Conservation (phyloP, 208 protist species). For the Trypanosoma avium region DNA sequence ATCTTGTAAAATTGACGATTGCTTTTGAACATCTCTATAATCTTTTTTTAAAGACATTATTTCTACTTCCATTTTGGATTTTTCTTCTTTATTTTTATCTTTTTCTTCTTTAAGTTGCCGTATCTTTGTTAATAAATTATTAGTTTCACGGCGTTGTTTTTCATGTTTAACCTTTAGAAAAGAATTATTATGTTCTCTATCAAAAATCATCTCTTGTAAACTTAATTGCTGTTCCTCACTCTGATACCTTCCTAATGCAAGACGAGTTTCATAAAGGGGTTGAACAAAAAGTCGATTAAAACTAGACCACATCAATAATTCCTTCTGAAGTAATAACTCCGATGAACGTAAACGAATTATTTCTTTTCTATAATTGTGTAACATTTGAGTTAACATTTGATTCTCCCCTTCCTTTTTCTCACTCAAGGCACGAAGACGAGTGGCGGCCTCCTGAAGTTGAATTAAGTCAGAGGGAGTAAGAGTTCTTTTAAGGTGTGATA, state of each 20-base stretch:
- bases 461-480: conserved; percentile 14
- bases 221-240: conserved; percentile 6
- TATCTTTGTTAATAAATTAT: neutral
- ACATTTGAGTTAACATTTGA: neutral
- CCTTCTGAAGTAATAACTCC: conserved; percentile 17
- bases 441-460: conserved; percentile 19
- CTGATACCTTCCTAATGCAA: conserved; percentile 3
- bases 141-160: conserved; percentile 2
- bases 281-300: conserved; percentile 9
- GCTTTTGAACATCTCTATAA: neutral
- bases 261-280: conserved; percentile 11
- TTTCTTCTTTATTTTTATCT: neutral
- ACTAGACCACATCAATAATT: conserved; percentile 13
- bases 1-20: neutral
- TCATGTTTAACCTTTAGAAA: neutral
- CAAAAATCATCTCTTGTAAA: neutral
- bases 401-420: conserved; percentile 2
- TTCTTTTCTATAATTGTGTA: neutral
- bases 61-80: neutral
- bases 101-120: conserved; percentile 2
- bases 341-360: conserved; percentile 1
- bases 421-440: conserved; percentile 3
- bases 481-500: neutral
- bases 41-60: conserved; percentile 2
- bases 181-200: neutral